phyloP scores from a whole-genome alignment of 1,284 basidiomycete genomes.

The Puccinia novopanici region DNA sequence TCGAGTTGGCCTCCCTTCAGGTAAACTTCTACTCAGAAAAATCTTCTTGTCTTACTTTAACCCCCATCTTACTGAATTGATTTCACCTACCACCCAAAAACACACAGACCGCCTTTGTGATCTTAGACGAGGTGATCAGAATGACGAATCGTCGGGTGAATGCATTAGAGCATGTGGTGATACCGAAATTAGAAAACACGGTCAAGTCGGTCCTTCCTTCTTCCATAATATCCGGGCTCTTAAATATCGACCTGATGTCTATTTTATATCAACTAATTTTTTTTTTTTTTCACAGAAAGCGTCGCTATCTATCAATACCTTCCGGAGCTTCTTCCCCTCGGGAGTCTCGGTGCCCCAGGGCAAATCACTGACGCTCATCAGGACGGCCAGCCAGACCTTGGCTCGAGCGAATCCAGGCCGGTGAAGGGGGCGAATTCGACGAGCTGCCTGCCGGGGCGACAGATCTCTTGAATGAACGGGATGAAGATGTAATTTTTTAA shows the following conservation, averaged over 20 bases:
- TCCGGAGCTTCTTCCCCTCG: conserved; percentile 62
- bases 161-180: conserved; percentile 96
- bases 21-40: too few relatives aligned
- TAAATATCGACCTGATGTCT: background rate
- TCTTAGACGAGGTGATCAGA: conserved; percentile 97
- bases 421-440: conserved; percentile 59
- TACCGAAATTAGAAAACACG: conserved; percentile 93
- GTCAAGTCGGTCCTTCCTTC: conserved; percentile 66
- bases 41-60: background rate
- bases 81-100: background rate
- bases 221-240: background rate
- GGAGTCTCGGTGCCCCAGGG: conserved; percentile 61
- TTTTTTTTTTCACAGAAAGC: background rate
- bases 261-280: conserved; percentile 34
- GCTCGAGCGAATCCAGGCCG: conserved; percentile 55
- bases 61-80: too few relatives aligned
- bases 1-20: conserved; percentile 88
- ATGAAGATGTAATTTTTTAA: conserved; percentile 89
- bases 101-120: conserved; percentile 96
- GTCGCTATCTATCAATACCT: conserved; percentile 52
- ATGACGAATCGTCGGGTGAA: conserved; percentile 98
- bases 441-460: conserved; percentile 58
- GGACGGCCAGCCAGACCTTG: conserved; percentile 57
- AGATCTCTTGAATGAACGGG: conserved; percentile 78
- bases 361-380: conserved; percentile 60